Evolutionary conservation across 345 rosid species (phyloP).

Genomic region (Conringia planisiliqua): DNA sequence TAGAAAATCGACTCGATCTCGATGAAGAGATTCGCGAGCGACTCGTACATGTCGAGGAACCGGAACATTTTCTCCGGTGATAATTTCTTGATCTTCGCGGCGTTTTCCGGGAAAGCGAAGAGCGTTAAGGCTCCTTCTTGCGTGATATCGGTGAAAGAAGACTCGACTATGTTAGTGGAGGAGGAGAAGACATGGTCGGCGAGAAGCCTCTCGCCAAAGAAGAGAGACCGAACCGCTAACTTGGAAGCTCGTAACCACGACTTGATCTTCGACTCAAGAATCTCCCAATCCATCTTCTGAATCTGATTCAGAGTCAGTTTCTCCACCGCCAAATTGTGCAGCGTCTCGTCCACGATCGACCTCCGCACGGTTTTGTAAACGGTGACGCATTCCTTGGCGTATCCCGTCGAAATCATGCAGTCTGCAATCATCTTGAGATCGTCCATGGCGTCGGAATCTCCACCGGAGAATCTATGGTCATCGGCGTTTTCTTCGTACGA

Average conservation of each 20-base stretch:
- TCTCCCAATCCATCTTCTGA: conserved; percentile 69
- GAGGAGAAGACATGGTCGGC: conserved; percentile 73
- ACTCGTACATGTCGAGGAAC: conserved; percentile 63
- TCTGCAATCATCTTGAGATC: conserved; percentile 76
- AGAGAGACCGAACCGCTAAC: conserved; percentile 48
- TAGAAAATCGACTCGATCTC: conserved; percentile 66
- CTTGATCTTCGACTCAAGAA: conserved; percentile 52
- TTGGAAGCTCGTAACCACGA: conserved; percentile 67
- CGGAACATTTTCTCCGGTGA: conserved; percentile 76
- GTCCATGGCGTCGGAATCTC: conserved; percentile 48
- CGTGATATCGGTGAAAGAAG: conserved; percentile 65
- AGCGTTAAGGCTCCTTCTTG: conserved; percentile 60
- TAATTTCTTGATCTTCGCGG: conserved; percentile 44
- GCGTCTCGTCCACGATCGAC: conserved; percentile 68
- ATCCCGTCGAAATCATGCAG: conserved; percentile 83
- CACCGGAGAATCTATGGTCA: conserved; percentile 35
- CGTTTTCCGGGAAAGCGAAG: conserved; percentile 58
- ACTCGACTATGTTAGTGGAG: conserved; percentile 48
- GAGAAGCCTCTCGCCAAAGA: conserved; percentile 65
- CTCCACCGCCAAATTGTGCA: conserved; percentile 55
- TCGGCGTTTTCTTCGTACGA: conserved; percentile 41
- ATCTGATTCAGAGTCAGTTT: conserved; percentile 42
- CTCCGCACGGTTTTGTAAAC: conserved; percentile 56
- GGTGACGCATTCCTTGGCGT: conserved; percentile 65
- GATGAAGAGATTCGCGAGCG: conserved; percentile 48